Conservation (phyloP, 345 rosid genomes). For the Cardamine resedifolia region DNA sequence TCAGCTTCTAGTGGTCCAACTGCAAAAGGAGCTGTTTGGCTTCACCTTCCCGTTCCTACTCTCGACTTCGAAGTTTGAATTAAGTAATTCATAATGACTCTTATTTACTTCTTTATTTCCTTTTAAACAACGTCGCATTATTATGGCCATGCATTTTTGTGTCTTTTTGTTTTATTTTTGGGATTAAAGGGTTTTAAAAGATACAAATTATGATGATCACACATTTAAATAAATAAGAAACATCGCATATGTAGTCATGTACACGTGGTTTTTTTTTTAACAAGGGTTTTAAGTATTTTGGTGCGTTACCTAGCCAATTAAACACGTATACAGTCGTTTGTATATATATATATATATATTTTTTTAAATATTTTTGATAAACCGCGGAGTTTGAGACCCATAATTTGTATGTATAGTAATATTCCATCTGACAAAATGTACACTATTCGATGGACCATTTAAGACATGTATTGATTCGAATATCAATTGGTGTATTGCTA, state of each 20-base stretch:
- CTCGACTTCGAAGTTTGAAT: conserved; percentile 6
- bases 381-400: too few species aligned
- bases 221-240: background rate
- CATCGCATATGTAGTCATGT: background rate
- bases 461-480: background rate
- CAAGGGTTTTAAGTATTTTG: background rate
- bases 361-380: too few species aligned
- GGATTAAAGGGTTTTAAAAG: background rate
- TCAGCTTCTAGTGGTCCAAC: conserved; percentile 24
- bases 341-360: too few species aligned
- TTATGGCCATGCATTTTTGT: background rate
- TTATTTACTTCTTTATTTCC: background rate
- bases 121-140: background rate
- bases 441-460: background rate
- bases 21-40: conserved; percentile 25
- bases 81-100: conserved; percentile 5
- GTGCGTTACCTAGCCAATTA: background rate
- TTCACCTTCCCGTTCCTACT: conserved; percentile 19
- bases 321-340: background rate
- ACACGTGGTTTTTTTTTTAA: background rate
- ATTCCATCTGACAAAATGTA: background rate
- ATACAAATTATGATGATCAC: background rate
- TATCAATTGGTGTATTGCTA: background rate
- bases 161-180: too few species aligned
- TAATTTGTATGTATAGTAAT: too few species aligned